Percentiles rank a stretch among this genome's conserved stretches.
Evolutionary conservation across 192 early-diverging fungal species (phyloP).

Genomic region (Backusella liffmaniae): DNA sequence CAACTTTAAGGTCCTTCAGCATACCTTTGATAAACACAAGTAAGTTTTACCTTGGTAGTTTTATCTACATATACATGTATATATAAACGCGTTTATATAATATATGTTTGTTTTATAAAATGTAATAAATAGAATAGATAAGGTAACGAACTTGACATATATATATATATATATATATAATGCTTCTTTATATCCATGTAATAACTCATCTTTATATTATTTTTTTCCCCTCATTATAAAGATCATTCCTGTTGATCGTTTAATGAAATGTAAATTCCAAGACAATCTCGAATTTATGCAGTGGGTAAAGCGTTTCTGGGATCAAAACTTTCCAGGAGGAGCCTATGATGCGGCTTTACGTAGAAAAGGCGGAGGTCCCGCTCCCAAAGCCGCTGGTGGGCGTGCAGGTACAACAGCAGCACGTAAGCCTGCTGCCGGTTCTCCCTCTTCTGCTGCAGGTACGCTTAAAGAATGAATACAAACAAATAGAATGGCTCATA

Average conservation of each 20-base stretch:
- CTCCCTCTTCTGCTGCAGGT: slow-evolving; percentile 13
- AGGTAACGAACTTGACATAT: slow-evolving; percentile 44
- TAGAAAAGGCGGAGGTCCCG: slow-evolving; percentile 45
- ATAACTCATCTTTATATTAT: not conserved
- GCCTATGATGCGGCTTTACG: slow-evolving; percentile 80
- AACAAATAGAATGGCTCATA: not conserved
- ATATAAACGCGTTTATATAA: slow-evolving; percentile 7
- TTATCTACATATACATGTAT: not conserved
- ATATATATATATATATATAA: not conserved
- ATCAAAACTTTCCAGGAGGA: slow-evolving; percentile 81
- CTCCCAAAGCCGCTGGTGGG: slow-evolving; percentile 35
- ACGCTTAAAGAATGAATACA: not conserved
- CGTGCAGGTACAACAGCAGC: slow-evolving; percentile 26
- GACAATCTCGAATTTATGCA: slow-evolving; percentile 99
- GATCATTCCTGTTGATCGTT: slow-evolving; percentile 83
- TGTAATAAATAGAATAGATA: slow-evolving; percentile 60
- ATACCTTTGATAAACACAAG: slow-evolving; percentile 84
- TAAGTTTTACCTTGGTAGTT: slow-evolving; percentile 17
- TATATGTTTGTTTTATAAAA: not conserved
- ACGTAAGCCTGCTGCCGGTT: slow-evolving; percentile 9
- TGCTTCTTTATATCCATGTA: not conserved
- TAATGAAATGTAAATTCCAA: slow-evolving; percentile 96
- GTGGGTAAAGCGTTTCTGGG: slow-evolving; percentile 94
- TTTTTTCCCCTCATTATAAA: slow-evolving; percentile 22
- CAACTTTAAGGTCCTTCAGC: slow-evolving; percentile 95